Evolutionary conservation across 257 asterid species (phyloP), one percentile per base, ranked within the genome.

Genomic region (Cruciata laevipes): DNA sequence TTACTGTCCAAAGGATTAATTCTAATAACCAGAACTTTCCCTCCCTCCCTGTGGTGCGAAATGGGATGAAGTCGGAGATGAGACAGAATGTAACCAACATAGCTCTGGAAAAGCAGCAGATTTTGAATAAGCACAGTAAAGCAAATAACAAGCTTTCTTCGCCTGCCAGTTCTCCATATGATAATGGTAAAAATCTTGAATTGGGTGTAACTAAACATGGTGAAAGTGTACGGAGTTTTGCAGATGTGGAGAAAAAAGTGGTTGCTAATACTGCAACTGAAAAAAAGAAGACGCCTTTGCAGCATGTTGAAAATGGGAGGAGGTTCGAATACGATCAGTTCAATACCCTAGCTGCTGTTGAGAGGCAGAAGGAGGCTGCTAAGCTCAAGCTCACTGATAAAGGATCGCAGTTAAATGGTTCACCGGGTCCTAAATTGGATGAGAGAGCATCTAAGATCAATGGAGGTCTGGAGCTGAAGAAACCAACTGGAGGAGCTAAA

Each of bases 21-120:
- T 78, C 61, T 23, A 68, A 73, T 25, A 67, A 69, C 65, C 75
- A 69, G 72, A 61, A 59, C 71, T 61, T 73, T 2, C 68, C 81
- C 61, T 75, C 87, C 56, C 64, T 61, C 44, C 57, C 85, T 5
- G 71, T 63, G 68, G 64, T 71, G 63, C 74, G 65, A 51, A 71
- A 67, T 65, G 81, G 74, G 21, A 71, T 40, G 76, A 80, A 69
- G 55, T 6, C 57, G 14, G 75, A 69, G 13, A 74, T 63, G 32
- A 44, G 78, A 32, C 74, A 37, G 33, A 65, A 59, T 75, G 70
- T 75, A 16, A 68, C 32, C 27, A 49, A 57, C 69, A 40, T 77
- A 44, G 32, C 52, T 37, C 10, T 79, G 10, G 79, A 76, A 69
- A 61, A 49, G 71, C 68, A 63, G 63, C 71, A 61, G 68, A 67